A percentile compares a stretch with the other conserved stretches of the same genome.
Conservation (phyloP, 2,329 filamentous ascomycete species). For the Neofusicoccum umdonicola region DNA sequence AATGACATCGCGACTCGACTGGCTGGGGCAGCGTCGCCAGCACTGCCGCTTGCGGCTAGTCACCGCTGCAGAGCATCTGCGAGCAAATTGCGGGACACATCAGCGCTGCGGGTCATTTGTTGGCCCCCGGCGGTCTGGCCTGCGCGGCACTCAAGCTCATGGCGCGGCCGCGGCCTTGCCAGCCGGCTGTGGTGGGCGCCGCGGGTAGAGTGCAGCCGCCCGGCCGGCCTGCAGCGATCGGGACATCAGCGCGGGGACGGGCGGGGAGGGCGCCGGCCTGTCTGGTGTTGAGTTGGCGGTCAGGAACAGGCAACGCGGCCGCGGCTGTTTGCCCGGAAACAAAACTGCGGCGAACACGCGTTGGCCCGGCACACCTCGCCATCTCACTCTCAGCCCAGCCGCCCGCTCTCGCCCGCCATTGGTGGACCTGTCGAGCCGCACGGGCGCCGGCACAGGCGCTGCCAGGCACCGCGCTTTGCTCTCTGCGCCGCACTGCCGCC, state of each 20-base stretch:
- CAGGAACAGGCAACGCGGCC: neutral
- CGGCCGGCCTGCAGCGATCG: neutral
- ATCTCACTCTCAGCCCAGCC: neutral
- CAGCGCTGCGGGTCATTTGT: slow-evolving; percentile 3
- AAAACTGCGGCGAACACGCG: neutral
- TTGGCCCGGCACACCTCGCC: neutral
- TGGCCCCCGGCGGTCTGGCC: neutral
- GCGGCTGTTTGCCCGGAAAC: slow-evolving; percentile 1
- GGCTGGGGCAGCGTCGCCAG: neutral
- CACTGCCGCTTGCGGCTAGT: neutral
- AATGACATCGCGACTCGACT: slow-evolving; percentile 7
- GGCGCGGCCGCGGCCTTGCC: no score
- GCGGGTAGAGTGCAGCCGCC: neutral
- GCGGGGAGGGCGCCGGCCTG: no score
- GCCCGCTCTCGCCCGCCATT: neutral
- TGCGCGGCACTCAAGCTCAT: neutral
- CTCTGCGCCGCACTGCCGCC: neutral
- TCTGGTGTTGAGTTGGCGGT: neutral
- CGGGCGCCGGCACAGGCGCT: neutral
- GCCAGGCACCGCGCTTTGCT: neutral
- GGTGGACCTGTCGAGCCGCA: no score
- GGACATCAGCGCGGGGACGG: neutral
- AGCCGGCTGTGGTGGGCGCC: no score
- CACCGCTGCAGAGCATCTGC: neutral
- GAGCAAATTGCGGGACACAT: slow-evolving; percentile 4